Conservation (phyloP, 305 asterid species). For the Fraxinus platypoda region DNA sequence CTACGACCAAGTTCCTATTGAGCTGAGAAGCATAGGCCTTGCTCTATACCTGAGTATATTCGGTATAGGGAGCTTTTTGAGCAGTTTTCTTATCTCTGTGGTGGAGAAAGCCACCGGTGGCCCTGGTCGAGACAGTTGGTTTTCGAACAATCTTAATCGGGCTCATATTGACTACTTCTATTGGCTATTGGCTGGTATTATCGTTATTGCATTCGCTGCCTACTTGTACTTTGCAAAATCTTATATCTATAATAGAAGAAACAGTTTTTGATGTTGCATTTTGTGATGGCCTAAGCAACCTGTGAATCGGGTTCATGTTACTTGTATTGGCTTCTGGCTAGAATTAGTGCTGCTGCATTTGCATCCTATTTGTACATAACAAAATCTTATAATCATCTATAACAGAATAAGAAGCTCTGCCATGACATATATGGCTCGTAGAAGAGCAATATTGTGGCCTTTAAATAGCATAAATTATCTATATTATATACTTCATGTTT, state of each 20-base stretch:
- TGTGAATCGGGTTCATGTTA: constrained; percentile 33
- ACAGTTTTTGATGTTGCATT: neutral
- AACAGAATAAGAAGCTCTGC: too few relatives aligned
- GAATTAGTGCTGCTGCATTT: constrained; percentile 13
- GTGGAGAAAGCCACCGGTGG: constrained; percentile 34
- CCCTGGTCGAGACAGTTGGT: constrained; percentile 34
- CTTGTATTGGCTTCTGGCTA: constrained; percentile 30
- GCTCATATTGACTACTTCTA: constrained; percentile 39
- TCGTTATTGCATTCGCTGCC: constrained; percentile 6
- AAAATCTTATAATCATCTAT: too few relatives aligned
- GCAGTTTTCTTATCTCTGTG: constrained; percentile 40
- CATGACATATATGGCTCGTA: too few relatives aligned
- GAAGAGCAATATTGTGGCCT: too few relatives aligned
- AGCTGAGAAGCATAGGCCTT: constrained; percentile 46
- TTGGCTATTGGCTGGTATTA: constrained; percentile 32
- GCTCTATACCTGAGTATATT: constrained; percentile 37
- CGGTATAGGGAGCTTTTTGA: constrained; percentile 45
- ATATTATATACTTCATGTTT: too few relatives aligned
- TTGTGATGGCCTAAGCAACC: constrained; percentile 25
- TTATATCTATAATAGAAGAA: constrained; percentile 20
- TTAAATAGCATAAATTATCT: neutral
- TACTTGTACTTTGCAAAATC: constrained; percentile 16
- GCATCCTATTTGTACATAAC: neutral
- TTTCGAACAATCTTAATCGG: constrained; percentile 29
- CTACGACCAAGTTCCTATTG: constrained; percentile 44